Base-by-base conservation (phyloP, 768 basidiomycete species). In the Rhizopogon vesiculosus region DNA sequence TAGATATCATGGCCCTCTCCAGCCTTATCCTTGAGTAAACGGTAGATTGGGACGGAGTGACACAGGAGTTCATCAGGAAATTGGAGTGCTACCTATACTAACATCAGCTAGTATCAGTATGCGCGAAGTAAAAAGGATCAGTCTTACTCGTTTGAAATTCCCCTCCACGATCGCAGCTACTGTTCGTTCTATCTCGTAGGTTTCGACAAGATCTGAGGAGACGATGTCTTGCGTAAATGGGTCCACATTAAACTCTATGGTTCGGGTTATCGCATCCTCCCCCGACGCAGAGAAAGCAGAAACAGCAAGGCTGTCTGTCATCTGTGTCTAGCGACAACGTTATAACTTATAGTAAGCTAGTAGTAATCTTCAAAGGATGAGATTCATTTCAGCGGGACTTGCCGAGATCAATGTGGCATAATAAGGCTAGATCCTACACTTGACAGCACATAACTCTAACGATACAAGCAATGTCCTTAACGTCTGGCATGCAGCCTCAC, bases 51-150 rank as follows among this genome's bases (percentile, higher is more conserved):
- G 15, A 98, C 94, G 1, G 93, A 93, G 61, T 90, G 85, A 31
- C 82, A 82, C 12, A 99, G 72, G 19, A 98, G 81, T 66, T 96
- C 91, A 68, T 99, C 97, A 0, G 97, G 96, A 62, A 98, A 98
- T 70, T 98, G 97, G 10, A 99, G 79, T 0, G 92, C 92, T 49
- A 94, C 82, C 88, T 93, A 62, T 25, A 38, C 13, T 38, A 42
- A 29, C 19, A 56, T 25, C 18, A 31, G 9, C 25, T 40, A 51
- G 39, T 5, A 51, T 44, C 19, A 22, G 45, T 22, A 7, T 28
- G 31, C 2, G 38, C 9, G 31, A 45, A 31, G 19, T 7, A 16
- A 7, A 2, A 40, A 7, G 12, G 13, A 31, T 42, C 15, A 53
- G 31, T 44, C 83, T 55, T 57, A 93, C 92, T 63, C 89, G 78